Evolutionary conservation across 1,284 basidiomycete species (phyloP).

Genomic region (Rhodotorula sp.): DNA sequence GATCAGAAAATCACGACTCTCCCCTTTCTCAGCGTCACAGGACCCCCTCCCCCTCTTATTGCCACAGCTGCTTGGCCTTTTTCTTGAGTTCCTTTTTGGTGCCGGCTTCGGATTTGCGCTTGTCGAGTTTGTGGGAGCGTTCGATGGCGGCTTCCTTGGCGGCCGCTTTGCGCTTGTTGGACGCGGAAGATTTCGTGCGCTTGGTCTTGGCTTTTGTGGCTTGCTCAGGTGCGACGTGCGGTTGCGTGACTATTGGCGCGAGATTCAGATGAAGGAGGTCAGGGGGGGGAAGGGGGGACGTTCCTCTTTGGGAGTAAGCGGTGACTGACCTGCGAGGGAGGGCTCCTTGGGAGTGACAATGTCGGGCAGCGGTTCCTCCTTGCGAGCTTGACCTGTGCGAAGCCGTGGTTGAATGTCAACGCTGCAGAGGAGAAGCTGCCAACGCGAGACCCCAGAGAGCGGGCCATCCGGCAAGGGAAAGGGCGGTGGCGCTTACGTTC

Average conservation of each 20-base stretch:
- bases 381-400: slow-evolving; percentile 15
- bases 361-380: slow-evolving; percentile 17
- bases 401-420: neutral
- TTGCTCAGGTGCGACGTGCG: slow-evolving; percentile 32
- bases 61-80: slow-evolving; percentile 31
- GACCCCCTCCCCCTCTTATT: neutral
- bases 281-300: neutral
- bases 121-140: slow-evolving; percentile 30
- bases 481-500: neutral
- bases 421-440: neutral
- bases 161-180: slow-evolving; percentile 20
- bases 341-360: slow-evolving; percentile 2
- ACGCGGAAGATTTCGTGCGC: slow-evolving; percentile 5
- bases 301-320: too few relatives aligned
- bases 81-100: slow-evolving; percentile 33
- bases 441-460: neutral
- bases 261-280: too few relatives aligned
- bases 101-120: slow-evolving; percentile 14
- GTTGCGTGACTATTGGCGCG: slow-evolving; percentile 22
- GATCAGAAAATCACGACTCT: neutral
- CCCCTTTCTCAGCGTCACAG: neutral
- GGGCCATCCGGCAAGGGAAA: neutral
- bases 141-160: slow-evolving; percentile 26
- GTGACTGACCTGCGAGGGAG: slow-evolving; percentile 17
- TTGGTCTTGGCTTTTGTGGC: slow-evolving; percentile 23